Evolutionary conservation across 164 flowering plant species (phyloP), one percentile per base, ranked within the genome.

Genomic region (Macadamia integrifolia): DNA sequence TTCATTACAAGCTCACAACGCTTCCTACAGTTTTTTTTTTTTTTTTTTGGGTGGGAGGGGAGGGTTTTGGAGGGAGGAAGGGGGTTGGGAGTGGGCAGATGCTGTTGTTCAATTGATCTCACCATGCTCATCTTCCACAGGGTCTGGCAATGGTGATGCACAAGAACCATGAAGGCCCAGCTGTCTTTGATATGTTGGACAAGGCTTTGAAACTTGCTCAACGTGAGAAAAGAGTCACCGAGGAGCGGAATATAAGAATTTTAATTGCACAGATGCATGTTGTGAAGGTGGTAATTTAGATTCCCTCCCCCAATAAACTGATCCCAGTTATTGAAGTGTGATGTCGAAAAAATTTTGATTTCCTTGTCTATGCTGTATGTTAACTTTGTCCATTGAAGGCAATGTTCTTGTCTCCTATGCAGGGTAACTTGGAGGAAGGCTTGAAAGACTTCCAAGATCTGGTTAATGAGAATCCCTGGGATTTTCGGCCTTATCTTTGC

Each of bases 71-170:
- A 35, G 40, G 40, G 40, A 5, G 23, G 23, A 5, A 2, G 40
- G 40, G 40, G 3, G 40, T 35, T 35, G 40, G 40, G 40, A 2
- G 40, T 35, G 40, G 40, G 40, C 40, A 35, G 40, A 35, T 35
- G 40, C 5, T 35, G 5, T 35, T 35, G 40, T 5, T 35, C 40
- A 35, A 35, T 35, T 2, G 40, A 35, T 35, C 40, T 55, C 53
- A 46, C 59, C 9, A 18, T n/a, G 46, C 29, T 71, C 23, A 31
- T 71, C 57, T 71, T 66, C 18, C 62, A 40, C 72, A 92, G 97
- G 99, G 99, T 65, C 74, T 94, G 79, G 95, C 97, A 30, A 67
- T 90, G 88, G 97, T 85, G 71, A 91, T 94, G 99, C 96, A 90
- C 77, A 94, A 88, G 76, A 90, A 86, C 57, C 75, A 68, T 72